These are phyloP conservation scores for Oenanthe sinensis DNA, from an alignment of 129 eudicot species.

Conservation along the genomic window DNA sequence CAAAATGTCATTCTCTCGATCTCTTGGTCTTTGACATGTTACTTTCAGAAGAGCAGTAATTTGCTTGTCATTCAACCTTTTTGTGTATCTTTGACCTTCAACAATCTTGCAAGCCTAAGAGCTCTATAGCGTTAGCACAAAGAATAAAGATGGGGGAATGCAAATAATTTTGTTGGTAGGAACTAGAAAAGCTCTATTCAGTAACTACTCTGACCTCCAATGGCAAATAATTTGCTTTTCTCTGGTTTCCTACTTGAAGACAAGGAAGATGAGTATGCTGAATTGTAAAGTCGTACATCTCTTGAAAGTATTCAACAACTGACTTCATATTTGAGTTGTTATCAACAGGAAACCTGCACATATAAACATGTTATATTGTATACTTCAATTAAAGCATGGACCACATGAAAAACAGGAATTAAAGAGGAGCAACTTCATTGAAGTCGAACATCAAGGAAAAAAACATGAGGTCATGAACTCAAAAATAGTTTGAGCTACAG, in stretches of 20 bases:
- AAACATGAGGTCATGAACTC: neutral
- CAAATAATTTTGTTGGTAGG: neutral
- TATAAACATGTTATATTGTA: neutral
- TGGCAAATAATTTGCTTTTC: constrained; percentile 84
- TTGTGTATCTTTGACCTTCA: constrained; percentile 64
- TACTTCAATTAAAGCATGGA: neutral
- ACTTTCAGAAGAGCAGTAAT: constrained; percentile 55
- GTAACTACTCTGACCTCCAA: constrained; percentile 51
- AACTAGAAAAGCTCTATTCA: neutral
- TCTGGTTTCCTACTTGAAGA: constrained; percentile 92
- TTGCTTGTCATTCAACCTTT: constrained; percentile 59
- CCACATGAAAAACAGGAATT: neutral
- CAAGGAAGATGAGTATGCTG: constrained; percentile 82
- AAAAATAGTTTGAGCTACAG: neutral
- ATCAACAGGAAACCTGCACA: constrained; percentile 78
- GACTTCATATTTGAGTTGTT: constrained; percentile 71
- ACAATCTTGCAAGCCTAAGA: constrained; percentile 67
- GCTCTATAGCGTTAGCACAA: constrained; percentile 7
- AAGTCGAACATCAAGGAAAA: neutral
- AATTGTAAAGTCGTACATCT: constrained; percentile 75
- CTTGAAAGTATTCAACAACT: constrained; percentile 86
- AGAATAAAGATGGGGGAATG: neutral
- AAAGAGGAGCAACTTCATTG: neutral
- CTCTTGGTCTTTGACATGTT: constrained; percentile 63
- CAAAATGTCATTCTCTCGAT: constrained; percentile 53